Conservation (phyloP, 768 basidiomycete genomes). For the Serendipita indica region DNA sequence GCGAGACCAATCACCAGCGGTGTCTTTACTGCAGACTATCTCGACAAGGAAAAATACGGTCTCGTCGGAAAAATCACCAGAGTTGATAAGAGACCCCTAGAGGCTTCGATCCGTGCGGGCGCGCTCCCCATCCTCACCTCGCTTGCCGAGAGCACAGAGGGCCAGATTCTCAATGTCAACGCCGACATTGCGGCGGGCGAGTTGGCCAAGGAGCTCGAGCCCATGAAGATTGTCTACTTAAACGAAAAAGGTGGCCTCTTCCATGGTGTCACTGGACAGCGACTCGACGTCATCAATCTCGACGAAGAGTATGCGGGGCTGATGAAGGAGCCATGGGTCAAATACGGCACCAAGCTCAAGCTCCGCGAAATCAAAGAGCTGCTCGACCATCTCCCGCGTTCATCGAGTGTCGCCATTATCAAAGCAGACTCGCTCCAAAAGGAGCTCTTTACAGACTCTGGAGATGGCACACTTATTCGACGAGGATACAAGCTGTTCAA, state of each 20-base stretch:
- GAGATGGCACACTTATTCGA: slow-evolving; percentile 95
- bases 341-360: slow-evolving; percentile 97
- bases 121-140: slow-evolving; percentile 92
- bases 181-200: slow-evolving; percentile 98
- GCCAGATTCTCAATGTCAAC: slow-evolving; percentile 98
- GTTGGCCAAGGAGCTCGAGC: slow-evolving; percentile 93
- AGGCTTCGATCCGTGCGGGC: slow-evolving; percentile 91
- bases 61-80: slow-evolving; percentile 91
- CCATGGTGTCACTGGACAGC: slow-evolving; percentile 95
- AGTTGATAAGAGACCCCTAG: slow-evolving; percentile 91
- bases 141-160: slow-evolving; percentile 84
- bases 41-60: slow-evolving; percentile 88
- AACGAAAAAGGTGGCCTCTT: slow-evolving; percentile 97
- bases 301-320: slow-evolving; percentile 97
- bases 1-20: slow-evolving; percentile 96
- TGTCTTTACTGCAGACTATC: slow-evolving; percentile 93
- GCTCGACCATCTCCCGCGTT: slow-evolving; percentile 91
- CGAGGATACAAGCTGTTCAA: slow-evolving; percentile 97
- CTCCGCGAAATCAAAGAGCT: slow-evolving; percentile 98
- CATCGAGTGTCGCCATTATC: slow-evolving; percentile 97
- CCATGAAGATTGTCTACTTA: slow-evolving; percentile 95
- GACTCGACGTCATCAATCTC: slow-evolving; percentile 89
- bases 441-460: slow-evolving; percentile 96
- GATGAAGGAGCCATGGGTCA: slow-evolving; percentile 98
- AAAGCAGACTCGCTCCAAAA: slow-evolving; percentile 84